A percentile compares a stretch with the other conserved stretches of the same genome.
Evolutionary conservation across 2,329 filamentous ascomycete species (phyloP).

Genomic region (Colletotrichum sublineola): DNA sequence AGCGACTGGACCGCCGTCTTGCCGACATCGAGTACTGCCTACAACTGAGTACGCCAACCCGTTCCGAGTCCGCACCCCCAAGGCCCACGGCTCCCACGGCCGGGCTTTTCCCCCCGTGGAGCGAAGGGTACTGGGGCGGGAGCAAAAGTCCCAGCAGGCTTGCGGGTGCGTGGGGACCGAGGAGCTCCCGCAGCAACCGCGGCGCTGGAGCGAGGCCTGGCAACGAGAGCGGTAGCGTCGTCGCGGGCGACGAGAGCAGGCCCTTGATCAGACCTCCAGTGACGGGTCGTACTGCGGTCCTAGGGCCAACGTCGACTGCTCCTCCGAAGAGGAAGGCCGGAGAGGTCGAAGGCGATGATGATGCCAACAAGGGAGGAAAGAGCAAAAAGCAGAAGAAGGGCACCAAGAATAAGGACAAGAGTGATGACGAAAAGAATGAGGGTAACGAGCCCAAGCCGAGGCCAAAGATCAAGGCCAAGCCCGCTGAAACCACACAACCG

Average conservation of each 20-base stretch:
- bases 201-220: background rate
- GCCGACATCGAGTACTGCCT: slow-evolving; percentile 2
- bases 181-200: slow-evolving; percentile 9
- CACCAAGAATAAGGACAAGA: background rate
- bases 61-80: background rate
- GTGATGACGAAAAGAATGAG: background rate
- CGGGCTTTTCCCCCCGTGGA: slow-evolving; percentile 5
- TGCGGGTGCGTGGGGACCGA: background rate
- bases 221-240: background rate
- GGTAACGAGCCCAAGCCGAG: background rate
- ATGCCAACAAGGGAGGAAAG: background rate
- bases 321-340: background rate
- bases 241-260: background rate
- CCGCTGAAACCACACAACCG: background rate
- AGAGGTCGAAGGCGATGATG: background rate
- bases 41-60: background rate
- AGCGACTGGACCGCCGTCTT: slow-evolving; percentile 18
- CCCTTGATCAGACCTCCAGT: background rate
- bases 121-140: slow-evolving; percentile 11
- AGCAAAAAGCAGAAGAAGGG: background rate
- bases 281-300: background rate
- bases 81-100: background rate
- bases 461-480: background rate
- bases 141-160: slow-evolving; percentile 13
- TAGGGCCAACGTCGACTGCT: background rate